phyloP scores from a whole-genome alignment of 1,139 yeast species.

The Geotrichum aggregatum region DNA sequence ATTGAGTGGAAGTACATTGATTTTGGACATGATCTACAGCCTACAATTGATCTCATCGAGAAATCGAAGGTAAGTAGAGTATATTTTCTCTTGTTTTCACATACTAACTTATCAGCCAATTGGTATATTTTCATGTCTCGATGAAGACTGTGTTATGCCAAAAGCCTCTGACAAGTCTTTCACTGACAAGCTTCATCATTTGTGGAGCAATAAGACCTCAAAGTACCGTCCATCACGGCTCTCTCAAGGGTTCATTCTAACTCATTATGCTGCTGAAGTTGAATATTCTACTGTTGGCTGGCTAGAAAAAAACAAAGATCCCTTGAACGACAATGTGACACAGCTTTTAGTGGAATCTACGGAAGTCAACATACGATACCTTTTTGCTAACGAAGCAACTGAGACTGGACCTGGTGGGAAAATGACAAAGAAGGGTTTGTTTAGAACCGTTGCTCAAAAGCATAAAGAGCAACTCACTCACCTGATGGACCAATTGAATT shows the following conservation, averaged over 20 bases:
- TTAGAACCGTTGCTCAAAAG: slow-evolving; percentile 76
- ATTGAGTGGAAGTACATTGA: slow-evolving; percentile 96
- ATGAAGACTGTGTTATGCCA: slow-evolving; percentile 95
- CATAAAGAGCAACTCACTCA: slow-evolving; percentile 72
- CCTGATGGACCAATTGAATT: slow-evolving; percentile 66
- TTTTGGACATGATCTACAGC: slow-evolving; percentile 94
- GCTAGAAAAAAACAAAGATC: slow-evolving; percentile 94
- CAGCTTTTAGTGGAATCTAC: slow-evolving; percentile 54
- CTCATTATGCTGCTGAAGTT: slow-evolving; percentile 94
- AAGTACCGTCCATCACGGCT: slow-evolving; percentile 69
- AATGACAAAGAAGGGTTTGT: slow-evolving; percentile 43
- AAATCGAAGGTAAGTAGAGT: slow-evolving; percentile 39
- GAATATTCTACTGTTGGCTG: slow-evolving; percentile 89
- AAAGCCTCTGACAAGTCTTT: slow-evolving; percentile 80
- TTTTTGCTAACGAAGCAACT: slow-evolving; percentile 40
- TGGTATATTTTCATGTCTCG: slow-evolving; percentile 83
- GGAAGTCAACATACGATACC: slow-evolving; percentile 48
- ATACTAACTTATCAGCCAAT: slow-evolving; percentile 45
- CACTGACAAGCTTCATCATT: slow-evolving; percentile 67
- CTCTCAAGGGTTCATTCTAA: slow-evolving; percentile 58
- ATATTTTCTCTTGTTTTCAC: not conserved
- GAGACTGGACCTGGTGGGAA: slow-evolving; percentile 21
- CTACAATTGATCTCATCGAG: slow-evolving; percentile 90
- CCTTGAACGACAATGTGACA: slow-evolving; percentile 73
- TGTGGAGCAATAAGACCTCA: slow-evolving; percentile 55